Evolutionary conservation across 768 basidiomycete genomes (phyloP).

Genomic region (Pleurotus tuoliensis): DNA sequence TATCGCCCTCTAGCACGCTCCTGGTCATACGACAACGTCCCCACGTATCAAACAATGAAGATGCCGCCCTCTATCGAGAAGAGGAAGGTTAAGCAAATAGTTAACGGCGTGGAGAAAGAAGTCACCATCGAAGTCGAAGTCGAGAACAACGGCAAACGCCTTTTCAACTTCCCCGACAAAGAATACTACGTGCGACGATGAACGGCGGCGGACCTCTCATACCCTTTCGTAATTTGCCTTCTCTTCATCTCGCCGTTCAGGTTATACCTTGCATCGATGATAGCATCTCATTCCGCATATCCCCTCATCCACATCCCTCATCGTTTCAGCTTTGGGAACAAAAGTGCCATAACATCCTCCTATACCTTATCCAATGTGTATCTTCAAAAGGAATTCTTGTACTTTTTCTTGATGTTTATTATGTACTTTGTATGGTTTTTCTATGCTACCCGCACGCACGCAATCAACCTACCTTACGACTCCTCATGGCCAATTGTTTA

Average conservation of each 20-base stretch:
- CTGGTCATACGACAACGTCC: conserved; percentile 72
- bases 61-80: conserved; percentile 55
- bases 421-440: too few species aligned
- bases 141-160: conserved; percentile 50
- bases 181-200: neutral
- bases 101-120: conserved; percentile 49
- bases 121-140: conserved; percentile 53
- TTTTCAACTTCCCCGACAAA: conserved; percentile 66
- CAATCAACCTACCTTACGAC: too few species aligned
- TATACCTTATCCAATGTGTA: too few species aligned
- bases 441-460: too few species aligned
- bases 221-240: neutral
- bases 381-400: too few species aligned
- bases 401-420: too few species aligned
- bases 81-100: conserved; percentile 30
- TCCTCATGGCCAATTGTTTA: too few species aligned
- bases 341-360: neutral
- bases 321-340: neutral
- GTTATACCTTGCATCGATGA: neutral
- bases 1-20: conserved; percentile 45
- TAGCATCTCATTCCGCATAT: neutral
- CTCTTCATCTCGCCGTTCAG: neutral
- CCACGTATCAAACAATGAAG: conserved; percentile 58
- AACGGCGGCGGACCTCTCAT: neutral
- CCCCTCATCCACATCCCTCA: neutral